phyloP scores from a whole-genome alignment of 2,329 filamentous ascomycete species.

The Sporothrix pallida region DNA sequence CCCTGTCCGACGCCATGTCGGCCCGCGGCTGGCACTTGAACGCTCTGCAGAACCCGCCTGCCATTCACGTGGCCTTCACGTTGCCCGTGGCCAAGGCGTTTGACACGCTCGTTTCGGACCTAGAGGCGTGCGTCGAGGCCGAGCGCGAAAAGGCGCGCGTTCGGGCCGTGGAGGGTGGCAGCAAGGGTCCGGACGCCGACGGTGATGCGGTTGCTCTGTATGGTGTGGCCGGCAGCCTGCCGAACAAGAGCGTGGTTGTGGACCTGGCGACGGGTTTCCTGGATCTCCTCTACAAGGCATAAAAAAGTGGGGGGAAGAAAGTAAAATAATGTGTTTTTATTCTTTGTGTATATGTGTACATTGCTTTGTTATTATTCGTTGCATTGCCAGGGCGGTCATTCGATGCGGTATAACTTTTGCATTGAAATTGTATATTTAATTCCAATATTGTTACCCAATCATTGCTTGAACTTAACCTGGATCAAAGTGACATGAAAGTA shows the following conservation, averaged over 20 bases:
- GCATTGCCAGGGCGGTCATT: constrained; percentile 14
- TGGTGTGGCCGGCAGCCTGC: constrained; percentile 90
- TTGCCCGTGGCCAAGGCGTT: constrained; percentile 81
- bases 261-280: constrained; percentile 90
- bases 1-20: constrained; percentile 88
- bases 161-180: constrained; percentile 68
- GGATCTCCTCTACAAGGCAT: constrained; percentile 82
- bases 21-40: constrained; percentile 93
- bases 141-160: constrained; percentile 83
- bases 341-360: background rate
- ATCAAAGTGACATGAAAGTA: background rate
- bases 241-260: constrained; percentile 93
- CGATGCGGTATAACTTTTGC: background rate
- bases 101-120: constrained; percentile 77
- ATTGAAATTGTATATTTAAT: background rate
- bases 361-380: background rate
- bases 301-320: background rate
- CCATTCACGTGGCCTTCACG: constrained; percentile 93
- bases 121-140: constrained; percentile 68
- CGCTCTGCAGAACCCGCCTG: constrained; percentile 86
- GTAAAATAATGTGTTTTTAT: background rate
- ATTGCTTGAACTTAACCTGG: background rate
- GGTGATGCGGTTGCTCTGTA: constrained; percentile 89
- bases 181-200: constrained; percentile 63
- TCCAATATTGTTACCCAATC: background rate